Base-by-base conservation (phyloP, 1,139 yeast species). In the Yamadazyma trypodendri region DNA sequence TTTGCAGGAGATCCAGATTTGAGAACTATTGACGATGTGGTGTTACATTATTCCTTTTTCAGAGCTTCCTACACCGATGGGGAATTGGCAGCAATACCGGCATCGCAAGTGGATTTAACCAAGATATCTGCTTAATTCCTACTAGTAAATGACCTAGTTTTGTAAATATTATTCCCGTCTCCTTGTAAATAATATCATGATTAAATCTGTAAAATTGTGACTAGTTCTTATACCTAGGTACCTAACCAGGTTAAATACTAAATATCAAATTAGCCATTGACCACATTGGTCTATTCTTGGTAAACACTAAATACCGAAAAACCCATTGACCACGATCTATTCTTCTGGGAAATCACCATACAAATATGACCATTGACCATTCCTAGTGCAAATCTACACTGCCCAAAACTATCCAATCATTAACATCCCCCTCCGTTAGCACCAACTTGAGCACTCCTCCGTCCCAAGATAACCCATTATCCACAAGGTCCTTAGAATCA, bases 1-100 rank as follows among this genome's bases (percentile, higher is more conserved):
- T 92, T 87, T 62, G 95, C 95, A 32, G 83, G 84, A 45, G 99
- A 94, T 58, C 97, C 98, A 7, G 75, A 81, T 31, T 87, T 92
- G 94, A 78, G 94, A 59, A 84, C 87, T 54, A 82, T 90, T 34
- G 94, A 89, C 52, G 96, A 90, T 57, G 77, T 92, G 34, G 89
- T 92, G 17, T 74, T 92, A 52, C 95, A 92, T 61, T 92, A 92
- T 58, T 86, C 97, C 1, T 92, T 92, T 60, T 92, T 92, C 72
- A 84, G 72, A 57, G 81, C 82, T n/a, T 59, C 62, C n/a, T 70
- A 71, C 43, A 51, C 66, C 20, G 75, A 68, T 40, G 75, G 72
- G 2, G 74, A 68, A 39, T 62, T 70, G 51, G 66, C 67, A 13
- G 72, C 75, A 2, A 66, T 68, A 32, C 72, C 72, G 5, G 55